Evolutionary conservation across 805 yeast genomes (phyloP).

Genomic region (Metschnikowia amazonensis): DNA sequence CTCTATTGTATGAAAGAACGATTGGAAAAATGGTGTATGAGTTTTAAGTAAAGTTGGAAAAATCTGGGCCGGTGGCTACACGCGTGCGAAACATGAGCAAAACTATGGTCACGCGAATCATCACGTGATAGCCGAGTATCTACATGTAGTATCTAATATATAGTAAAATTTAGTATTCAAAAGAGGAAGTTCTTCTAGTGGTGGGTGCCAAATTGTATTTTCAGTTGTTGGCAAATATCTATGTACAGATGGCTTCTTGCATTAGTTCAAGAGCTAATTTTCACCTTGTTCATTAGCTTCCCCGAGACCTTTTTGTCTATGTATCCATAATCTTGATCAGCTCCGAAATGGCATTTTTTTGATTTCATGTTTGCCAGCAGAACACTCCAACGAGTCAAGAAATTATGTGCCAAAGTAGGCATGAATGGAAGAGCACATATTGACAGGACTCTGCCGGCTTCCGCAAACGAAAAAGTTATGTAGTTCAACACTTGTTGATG

Average conservation of each 20-base stretch:
- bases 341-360: constrained; percentile 48
- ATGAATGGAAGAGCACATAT: constrained; percentile 69
- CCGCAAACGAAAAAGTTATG: constrained; percentile 63
- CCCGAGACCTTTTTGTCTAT: background rate
- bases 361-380: constrained; percentile 35
- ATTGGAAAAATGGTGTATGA: constrained; percentile 12
- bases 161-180: no score
- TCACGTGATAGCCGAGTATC: background rate
- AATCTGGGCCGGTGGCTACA: background rate
- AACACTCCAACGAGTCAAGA: constrained; percentile 60
- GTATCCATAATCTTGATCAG: constrained; percentile 37
- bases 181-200: background rate
- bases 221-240: background rate
- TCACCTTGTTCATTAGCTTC: constrained; percentile 16
- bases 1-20: constrained; percentile 14
- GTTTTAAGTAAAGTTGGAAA: background rate
- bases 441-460: constrained; percentile 62
- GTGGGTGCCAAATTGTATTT: background rate
- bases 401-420: constrained; percentile 58
- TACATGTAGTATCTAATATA: background rate
- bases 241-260: background rate
- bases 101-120: background rate
- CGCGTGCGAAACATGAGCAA: constrained; percentile 6
- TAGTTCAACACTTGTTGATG: constrained; percentile 35
- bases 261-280: constrained; percentile 1